Conservation (phyloP, 108 stramenopile species). For the Fragilariopsis cylindrus region DNA sequence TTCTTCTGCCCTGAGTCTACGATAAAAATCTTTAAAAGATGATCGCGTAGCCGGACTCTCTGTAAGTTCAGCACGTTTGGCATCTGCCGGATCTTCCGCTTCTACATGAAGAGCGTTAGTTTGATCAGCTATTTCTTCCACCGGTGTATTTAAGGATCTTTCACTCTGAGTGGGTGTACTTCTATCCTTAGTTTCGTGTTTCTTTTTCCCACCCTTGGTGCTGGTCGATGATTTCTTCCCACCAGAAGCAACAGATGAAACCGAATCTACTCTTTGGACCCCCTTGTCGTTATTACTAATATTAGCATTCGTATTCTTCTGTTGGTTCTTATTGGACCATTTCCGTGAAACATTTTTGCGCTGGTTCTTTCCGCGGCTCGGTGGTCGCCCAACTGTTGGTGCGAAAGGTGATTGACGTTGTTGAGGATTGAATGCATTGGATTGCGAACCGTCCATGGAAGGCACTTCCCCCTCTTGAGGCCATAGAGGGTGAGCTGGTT, state of each 20-base stretch:
- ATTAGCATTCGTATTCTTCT: slow-evolving; percentile 16
- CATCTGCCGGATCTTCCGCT: slow-evolving; percentile 39
- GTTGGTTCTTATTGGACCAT: slow-evolving; percentile 24
- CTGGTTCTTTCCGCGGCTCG: slow-evolving; percentile 29
- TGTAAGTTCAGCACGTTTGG: slow-evolving; percentile 47
- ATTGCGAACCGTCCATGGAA: slow-evolving; percentile 3
- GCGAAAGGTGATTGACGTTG: slow-evolving; percentile 9
- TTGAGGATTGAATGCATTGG: slow-evolving; percentile 3
- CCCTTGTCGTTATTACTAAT: neutral
- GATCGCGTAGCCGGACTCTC: slow-evolving; percentile 53
- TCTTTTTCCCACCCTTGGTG: slow-evolving; percentile 28
- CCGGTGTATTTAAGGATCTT: slow-evolving; percentile 1
- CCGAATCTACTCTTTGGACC: neutral
- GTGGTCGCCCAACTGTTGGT: slow-evolving; percentile 13
- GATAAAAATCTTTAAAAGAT: slow-evolving; percentile 73
- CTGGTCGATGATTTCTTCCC: slow-evolving; percentile 8
- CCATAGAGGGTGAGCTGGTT: too few species aligned
- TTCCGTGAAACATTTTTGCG: slow-evolving; percentile 22
- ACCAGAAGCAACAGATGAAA: neutral
- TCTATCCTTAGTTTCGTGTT: slow-evolving; percentile 11
- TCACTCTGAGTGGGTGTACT: slow-evolving; percentile 8
- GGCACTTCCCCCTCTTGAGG: neutral
- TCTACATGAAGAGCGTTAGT: slow-evolving; percentile 12
- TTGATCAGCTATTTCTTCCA: slow-evolving; percentile 10
- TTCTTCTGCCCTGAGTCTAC: slow-evolving; percentile 58